Conservation (phyloP, 2,329 filamentous ascomycete genomes). For the Paraconiothyrium sp. region DNA sequence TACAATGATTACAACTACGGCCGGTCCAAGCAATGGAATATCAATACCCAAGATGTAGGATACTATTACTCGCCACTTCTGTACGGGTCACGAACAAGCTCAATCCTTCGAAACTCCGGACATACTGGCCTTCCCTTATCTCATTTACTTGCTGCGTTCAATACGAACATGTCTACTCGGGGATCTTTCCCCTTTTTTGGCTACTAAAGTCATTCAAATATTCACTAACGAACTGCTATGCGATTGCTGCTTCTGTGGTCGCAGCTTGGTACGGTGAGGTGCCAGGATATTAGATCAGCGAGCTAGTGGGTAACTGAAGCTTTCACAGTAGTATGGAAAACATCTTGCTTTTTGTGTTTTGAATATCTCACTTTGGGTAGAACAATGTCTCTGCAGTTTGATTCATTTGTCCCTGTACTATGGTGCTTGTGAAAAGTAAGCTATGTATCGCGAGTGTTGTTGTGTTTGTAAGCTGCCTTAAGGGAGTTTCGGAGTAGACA, state of each 20-base stretch:
- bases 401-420: no score
- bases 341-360: neutral
- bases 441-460: no score
- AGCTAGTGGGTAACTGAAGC: neutral
- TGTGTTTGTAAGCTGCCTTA: no score
- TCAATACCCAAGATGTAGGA: neutral
- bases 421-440: no score
- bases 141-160: neutral
- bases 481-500: no score
- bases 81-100: neutral
- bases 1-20: neutral
- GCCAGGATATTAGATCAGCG: neutral
- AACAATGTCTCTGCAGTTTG: no score
- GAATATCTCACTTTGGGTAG: neutral
- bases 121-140: neutral
- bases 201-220: neutral
- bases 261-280: constrained; percentile 5
- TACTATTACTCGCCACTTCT: neutral
- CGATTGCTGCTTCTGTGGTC: neutral
- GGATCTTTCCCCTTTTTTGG: neutral
- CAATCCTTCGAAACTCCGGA: neutral
- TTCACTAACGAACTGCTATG: neutral
- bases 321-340: neutral
- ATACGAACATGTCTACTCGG: neutral
- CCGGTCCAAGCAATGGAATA: neutral